Base-by-base conservation (phyloP, 2,329 filamentous ascomycete genomes). In the Hortaea werneckii region DNA sequence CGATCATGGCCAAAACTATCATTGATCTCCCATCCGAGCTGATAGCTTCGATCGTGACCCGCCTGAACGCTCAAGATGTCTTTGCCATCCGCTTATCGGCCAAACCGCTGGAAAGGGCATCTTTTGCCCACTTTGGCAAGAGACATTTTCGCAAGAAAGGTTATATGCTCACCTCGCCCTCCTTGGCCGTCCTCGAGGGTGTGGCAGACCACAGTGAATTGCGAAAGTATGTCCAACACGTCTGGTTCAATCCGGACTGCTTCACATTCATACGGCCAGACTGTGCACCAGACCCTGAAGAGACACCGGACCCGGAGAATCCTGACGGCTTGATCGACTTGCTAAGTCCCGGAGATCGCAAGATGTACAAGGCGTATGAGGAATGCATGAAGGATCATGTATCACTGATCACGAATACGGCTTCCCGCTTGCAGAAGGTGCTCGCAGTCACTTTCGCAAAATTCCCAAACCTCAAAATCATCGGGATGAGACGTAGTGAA, bases 241-340 rank as follows among this genome's bases (percentile, higher is more conserved):
- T 63, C 13, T 63, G 60, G 60, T 59, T 62, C 53, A 63, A 62
- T 43, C 60, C 60, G 1, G 60, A 63, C 41, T 46, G 41, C 37
- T 53, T 47, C 38, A 51, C 49, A 9, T 53, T 45, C 37, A 46
- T 49, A 9, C 38, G 12, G 6, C 56, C 54, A n/a, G 49, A 42
- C 6, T 57, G 51, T 45, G 46, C 47, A 20, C 54, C 53, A 6
- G 53, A 52, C 27, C 46, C n/a, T n/a, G n/a, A n/a, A n/a, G n/a
- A n/a, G n/a, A n/a, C n/a, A n/a, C n/a, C n/a, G n/a, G n/a, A n/a
- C n/a, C n/a, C n/a, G n/a, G n/a, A n/a, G n/a, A n/a, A n/a, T n/a
- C n/a, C n/a, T n/a, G n/a, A n/a, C n/a, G n/a, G n/a, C n/a, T n/a
- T 42, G 20, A 50, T 51, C 20, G 50, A 56, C 29, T 48, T 48